Evolutionary conservation across 306 rosid species (phyloP).

Genomic region (Alnus rubra): DNA sequence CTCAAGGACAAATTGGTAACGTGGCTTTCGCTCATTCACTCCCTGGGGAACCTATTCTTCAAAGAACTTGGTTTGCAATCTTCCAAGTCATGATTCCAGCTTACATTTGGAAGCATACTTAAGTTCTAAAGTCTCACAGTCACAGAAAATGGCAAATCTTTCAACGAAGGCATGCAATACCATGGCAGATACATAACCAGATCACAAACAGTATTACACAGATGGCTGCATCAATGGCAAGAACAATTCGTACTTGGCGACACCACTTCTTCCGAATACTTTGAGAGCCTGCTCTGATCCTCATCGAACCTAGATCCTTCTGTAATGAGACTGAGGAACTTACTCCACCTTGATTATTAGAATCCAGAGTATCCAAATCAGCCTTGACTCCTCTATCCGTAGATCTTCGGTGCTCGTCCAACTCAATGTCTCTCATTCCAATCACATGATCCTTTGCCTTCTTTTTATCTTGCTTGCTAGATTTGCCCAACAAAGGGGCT

Average conservation of each 20-base stretch:
- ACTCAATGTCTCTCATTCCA: conserved; percentile 68
- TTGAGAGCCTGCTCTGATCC: conserved; percentile 61
- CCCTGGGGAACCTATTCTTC: background rate
- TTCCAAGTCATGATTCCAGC: background rate
- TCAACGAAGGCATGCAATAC: conserved; percentile 67
- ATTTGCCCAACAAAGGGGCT: conserved; percentile 77
- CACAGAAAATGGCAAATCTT: background rate
- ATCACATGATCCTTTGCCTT: conserved; percentile 78
- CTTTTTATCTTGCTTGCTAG: conserved; percentile 75
- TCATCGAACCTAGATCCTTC: conserved; percentile 63
- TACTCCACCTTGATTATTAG: conserved; percentile 51
- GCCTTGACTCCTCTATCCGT: conserved; percentile 61
- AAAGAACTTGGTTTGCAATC: background rate
- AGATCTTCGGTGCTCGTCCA: conserved; percentile 72
- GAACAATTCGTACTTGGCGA: conserved; percentile 83
- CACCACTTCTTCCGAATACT: conserved; percentile 73
- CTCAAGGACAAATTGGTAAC: background rate
- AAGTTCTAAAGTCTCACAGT: background rate
- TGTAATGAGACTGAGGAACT: conserved; percentile 56
- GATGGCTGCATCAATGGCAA: conserved; percentile 83
- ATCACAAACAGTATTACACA: conserved; percentile 63
- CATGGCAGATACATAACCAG: conserved; percentile 68
- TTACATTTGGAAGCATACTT: background rate
- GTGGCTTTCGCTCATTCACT: background rate
- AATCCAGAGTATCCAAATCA: conserved; percentile 57